Evolutionary conservation across 108 stramenopile genomes (phyloP).

Genomic region (Seminavis robusta): DNA sequence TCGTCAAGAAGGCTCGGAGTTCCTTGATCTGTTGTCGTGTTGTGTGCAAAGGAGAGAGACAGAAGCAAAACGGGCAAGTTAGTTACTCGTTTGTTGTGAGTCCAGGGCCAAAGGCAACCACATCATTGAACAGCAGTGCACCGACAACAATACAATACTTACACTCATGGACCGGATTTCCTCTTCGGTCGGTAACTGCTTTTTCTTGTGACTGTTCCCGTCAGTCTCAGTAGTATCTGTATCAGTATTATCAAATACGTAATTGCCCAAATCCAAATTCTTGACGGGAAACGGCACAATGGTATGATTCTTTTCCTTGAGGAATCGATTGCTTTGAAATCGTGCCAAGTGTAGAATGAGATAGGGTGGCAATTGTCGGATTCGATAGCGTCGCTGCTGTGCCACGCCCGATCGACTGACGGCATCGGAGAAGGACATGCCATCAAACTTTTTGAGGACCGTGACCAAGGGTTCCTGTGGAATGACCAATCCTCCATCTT

Average conservation of each 20-base stretch:
- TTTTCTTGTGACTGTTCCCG: slow-evolving; percentile 9
- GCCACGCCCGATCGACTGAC: slow-evolving; percentile 42
- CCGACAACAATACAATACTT: slow-evolving; percentile 16
- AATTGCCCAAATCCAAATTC: slow-evolving; percentile 88
- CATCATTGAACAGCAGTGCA: no score
- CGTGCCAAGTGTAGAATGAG: slow-evolving; percentile 89
- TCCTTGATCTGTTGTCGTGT: slow-evolving; percentile 44
- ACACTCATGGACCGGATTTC: slow-evolving; percentile 74
- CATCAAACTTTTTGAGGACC: slow-evolving; percentile 94
- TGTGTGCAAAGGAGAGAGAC: no score
- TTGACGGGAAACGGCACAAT: slow-evolving; percentile 98
- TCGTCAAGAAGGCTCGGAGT: slow-evolving; percentile 60
- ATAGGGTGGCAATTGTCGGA: slow-evolving; percentile 87
- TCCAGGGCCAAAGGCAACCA: no score
- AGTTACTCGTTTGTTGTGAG: no score
- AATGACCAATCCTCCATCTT: slow-evolving; percentile 93
- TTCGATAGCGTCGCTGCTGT: slow-evolving; percentile 76
- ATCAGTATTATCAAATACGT: slow-evolving; percentile 48
- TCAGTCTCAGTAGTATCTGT: slow-evolving; percentile 16
- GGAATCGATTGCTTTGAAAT: slow-evolving; percentile 91
- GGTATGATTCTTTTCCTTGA: slow-evolving; percentile 97
- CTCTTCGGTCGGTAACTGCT: slow-evolving; percentile 50
- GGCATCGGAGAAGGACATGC: slow-evolving; percentile 78
- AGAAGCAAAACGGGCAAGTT: no score
- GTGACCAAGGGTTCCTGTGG: slow-evolving; percentile 95